Percentiles rank a stretch among this genome's conserved stretches.
These are phyloP conservation scores for Diutina pseudorugosa DNA, from an alignment of 1,139 yeast species.

Conservation along the genomic window DNA sequence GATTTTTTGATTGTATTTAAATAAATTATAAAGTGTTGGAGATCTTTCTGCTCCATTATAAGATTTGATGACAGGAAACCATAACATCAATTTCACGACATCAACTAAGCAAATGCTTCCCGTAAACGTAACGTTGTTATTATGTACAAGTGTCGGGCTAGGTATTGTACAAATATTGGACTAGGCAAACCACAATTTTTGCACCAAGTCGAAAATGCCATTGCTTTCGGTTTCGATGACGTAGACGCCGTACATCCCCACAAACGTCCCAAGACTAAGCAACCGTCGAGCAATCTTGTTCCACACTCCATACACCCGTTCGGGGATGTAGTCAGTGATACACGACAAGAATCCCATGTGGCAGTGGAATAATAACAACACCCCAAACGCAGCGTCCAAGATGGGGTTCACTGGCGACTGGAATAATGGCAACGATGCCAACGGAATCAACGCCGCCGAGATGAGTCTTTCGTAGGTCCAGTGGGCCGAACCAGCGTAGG, in stretches of 20 bases:
- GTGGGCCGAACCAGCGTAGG: constrained; percentile 2
- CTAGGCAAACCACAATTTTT: background rate
- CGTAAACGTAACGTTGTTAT: background rate
- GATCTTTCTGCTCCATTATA: too few relatives aligned
- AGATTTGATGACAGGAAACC: too few relatives aligned
- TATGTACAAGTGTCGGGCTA: background rate
- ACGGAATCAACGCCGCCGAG: background rate
- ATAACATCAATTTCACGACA: too few relatives aligned
- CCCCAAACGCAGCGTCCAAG: constrained; percentile 56
- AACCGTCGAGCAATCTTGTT: background rate
- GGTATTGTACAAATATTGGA: background rate
- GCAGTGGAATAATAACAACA: constrained; percentile 56
- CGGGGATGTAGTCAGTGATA: constrained; percentile 81
- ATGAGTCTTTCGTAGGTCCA: constrained; percentile 2
- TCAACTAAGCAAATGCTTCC: background rate
- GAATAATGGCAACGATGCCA: constrained; percentile 5
- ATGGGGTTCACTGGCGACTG: constrained; percentile 15
- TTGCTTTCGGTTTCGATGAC: constrained; percentile 61
- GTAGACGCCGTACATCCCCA: constrained; percentile 72
- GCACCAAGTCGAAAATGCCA: constrained; percentile 38
- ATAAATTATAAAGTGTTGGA: too few relatives aligned
- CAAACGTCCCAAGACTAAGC: constrained; percentile 28
- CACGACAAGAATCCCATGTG: constrained; percentile 79
- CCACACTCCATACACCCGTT: constrained; percentile 43
- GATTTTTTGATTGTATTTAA: too few relatives aligned